phyloP scores from a whole-genome alignment of 2,329 filamentous ascomycete genomes.

The Verticillium albo-atrum region DNA sequence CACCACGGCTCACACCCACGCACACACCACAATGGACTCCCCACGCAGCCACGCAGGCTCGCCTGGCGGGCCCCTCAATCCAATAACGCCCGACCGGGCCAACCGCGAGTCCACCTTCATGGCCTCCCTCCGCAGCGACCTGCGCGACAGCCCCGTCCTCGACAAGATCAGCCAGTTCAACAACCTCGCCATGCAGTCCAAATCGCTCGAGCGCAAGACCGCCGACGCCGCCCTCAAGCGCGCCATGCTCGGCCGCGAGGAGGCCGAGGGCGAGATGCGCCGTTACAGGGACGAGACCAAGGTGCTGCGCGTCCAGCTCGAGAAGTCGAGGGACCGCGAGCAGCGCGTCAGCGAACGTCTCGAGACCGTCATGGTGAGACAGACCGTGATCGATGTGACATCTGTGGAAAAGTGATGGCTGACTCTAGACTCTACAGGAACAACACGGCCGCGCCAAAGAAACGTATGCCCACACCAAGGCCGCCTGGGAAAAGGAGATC shows the following conservation, averaged over 20 bases:
- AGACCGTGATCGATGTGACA: slow-evolving; percentile 19
- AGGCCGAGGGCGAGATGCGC: slow-evolving; percentile 65
- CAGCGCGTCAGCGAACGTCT: slow-evolving; percentile 61
- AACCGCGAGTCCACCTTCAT: slow-evolving; percentile 41
- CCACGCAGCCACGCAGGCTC: slow-evolving; percentile 48
- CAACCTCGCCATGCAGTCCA: slow-evolving; percentile 55
- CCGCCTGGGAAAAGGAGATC: slow-evolving; percentile 71
- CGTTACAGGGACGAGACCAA: slow-evolving; percentile 58
- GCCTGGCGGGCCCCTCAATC: slow-evolving; percentile 53
- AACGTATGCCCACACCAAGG: slow-evolving; percentile 60
- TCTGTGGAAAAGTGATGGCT: background rate
- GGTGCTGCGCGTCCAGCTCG: slow-evolving; percentile 50
- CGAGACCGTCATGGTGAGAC: slow-evolving; percentile 61
- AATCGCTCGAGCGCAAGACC: slow-evolving; percentile 58
- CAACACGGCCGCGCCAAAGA: slow-evolving; percentile 68
- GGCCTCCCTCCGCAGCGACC: slow-evolving; percentile 29
- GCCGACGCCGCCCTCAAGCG: slow-evolving; percentile 63
- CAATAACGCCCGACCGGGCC: slow-evolving; percentile 59
- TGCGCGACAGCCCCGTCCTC: slow-evolving; percentile 57
- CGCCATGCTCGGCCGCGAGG: slow-evolving; percentile 64
- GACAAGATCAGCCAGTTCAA: slow-evolving; percentile 72
- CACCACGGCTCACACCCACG: background rate
- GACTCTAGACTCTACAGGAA: slow-evolving; percentile 42
- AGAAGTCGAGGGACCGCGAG: slow-evolving; percentile 64
- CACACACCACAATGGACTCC: slow-evolving; percentile 31